Evolutionary conservation across 78 protist genomes (phyloP), one percentile per base, ranked within the genome.

Genomic region (Chrysochromulina tobinii): DNA sequence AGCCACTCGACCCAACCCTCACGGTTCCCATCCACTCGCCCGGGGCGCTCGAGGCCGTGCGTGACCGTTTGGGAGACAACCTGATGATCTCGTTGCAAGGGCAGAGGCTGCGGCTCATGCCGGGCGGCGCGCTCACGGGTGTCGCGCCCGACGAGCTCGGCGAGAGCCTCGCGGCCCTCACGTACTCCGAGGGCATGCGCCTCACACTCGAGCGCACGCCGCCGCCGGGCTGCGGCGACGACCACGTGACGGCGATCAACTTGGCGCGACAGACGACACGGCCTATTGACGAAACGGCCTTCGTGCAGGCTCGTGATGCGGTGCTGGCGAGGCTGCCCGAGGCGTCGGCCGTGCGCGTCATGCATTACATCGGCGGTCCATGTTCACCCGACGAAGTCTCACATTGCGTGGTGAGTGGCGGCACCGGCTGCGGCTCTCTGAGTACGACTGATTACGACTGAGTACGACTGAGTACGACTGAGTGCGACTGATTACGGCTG

Each of bases 341-440:
- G 9, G 25, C 67, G 77, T n/a, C 53, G 53, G 15, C 23, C 77
- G 50, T 27, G 77, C 77, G 50, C 53, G 25, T 38, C 55, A 3
- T 1, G 57, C 83, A 38, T 57, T 38, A 48, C 23, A 9, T 2
- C 83, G 83, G 83, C 51, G 83, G 55, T 50, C 83, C 55, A 1
- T 73, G 84, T 18, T 23, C 8, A 2, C 27, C 14, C 59, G 38
- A n/a, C 57, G 57, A 38, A 0, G 6, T 75, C 14, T 5, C 61
- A 20, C 20, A n/a, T 61, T 79, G 86, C 86, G 9, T 79, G 20
- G 86, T 79, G 86, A 15, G 9, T 21, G 86, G 86, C 61, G 86
- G 86, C 11, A 18, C 59, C 18, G 77, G 77, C 27, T 17, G 77
- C 18, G 38, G 38, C 38, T 66, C 72, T 3, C 6, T 4, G 38